Percentiles rank a stretch among this genome's conserved stretches.
phyloP scores from a whole-genome alignment of 2,329 filamentous ascomycete species.

The Cercospora nicotianae region DNA sequence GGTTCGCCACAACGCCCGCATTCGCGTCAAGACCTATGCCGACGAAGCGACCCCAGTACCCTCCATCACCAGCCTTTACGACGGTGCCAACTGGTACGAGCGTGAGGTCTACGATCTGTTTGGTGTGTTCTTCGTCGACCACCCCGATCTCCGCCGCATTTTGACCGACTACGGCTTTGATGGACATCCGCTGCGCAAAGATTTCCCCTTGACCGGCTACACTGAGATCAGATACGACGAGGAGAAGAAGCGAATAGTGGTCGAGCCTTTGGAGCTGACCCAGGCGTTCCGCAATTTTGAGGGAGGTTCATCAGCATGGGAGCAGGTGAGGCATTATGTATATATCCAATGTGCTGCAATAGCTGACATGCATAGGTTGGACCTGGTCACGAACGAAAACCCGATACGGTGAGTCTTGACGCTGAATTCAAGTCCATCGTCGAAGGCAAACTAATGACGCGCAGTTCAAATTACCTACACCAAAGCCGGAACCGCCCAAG shows the following conservation, averaged over 20 bases:
- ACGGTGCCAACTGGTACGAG: slow-evolving; percentile 98
- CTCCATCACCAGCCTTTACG: slow-evolving; percentile 79
- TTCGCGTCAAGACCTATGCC: slow-evolving; percentile 97
- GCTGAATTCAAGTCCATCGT: neutral
- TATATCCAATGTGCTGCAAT: neutral
- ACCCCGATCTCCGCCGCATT: slow-evolving; percentile 93
- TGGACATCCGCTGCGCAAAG: slow-evolving; percentile 93
- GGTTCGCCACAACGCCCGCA: slow-evolving; percentile 92
- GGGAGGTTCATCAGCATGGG: slow-evolving; percentile 55
- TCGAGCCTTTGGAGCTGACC: slow-evolving; percentile 94
- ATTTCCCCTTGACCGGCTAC: slow-evolving; percentile 97
- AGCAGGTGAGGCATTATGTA: neutral
- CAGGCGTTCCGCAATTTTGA: slow-evolving; percentile 99
- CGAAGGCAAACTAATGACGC: neutral
- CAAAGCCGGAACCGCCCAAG: slow-evolving; percentile 90
- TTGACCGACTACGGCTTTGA: slow-evolving; percentile 99
- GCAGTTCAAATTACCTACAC: slow-evolving; percentile 88
- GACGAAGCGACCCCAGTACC: slow-evolving; percentile 94
- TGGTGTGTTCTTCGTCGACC: slow-evolving; percentile 92
- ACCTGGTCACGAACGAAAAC: slow-evolving; percentile 72
- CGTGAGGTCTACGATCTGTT: slow-evolving; percentile 97
- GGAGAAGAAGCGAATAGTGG: slow-evolving; percentile 99
- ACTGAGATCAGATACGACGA: slow-evolving; percentile 98
- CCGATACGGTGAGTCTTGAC: slow-evolving; percentile 57
- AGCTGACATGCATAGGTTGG: slow-evolving; percentile 55